Evolutionary conservation across 768 basidiomycete genomes (phyloP), one percentile per base, ranked within the genome.

Genomic region (Sporobolomyces roseus): DNA sequence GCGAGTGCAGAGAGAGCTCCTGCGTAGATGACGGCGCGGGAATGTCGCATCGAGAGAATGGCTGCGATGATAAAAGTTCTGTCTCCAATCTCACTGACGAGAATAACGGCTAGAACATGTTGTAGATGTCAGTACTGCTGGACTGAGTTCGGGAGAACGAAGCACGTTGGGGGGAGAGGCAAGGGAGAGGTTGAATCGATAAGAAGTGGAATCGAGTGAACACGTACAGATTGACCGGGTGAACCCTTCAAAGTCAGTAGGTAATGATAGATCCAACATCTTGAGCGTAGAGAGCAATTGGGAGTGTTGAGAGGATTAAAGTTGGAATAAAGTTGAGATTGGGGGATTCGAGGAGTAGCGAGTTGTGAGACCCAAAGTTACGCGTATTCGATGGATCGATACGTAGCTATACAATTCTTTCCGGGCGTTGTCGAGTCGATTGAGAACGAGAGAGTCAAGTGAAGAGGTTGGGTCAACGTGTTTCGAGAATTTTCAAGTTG

Each of bases 31-130:
- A 86, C 80, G 50, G 88, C 73, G 27, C 92, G 75, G 85, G 89
- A 76, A 87, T 91, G 81, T 10, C 91, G 88, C 86, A 93, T 93
- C 16, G 93, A 82, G 72, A 84, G 80, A 56, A 93, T 91, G 58
- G 93, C 91, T 55, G 94, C 81, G 50, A 88, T 87, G 72, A 88
- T 81, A 76, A 88, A 88, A 0, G 94, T 97, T 79, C 97, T 96
- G 85, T 98, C 94, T 29, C 94, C 94, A 49, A 93, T 88, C 82
- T 93, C 91, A 3, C 90, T 91, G 77, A 76, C 70, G 59, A 74
- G 46, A 58, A 68, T 72, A n/a, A 52, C 64, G 16, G 63, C 60
- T 59, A 23, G 12, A 23, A 10, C 14, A 23, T 41, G 9, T 41
- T 17, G 38, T 41, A 41, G 38, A 41, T n/a, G 38, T 41, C 38